Evolutionary conservation across 2,329 filamentous ascomycete genomes (phyloP), one percentile per base, ranked within the genome.

Genomic region (Trichoderma harzianum): DNA sequence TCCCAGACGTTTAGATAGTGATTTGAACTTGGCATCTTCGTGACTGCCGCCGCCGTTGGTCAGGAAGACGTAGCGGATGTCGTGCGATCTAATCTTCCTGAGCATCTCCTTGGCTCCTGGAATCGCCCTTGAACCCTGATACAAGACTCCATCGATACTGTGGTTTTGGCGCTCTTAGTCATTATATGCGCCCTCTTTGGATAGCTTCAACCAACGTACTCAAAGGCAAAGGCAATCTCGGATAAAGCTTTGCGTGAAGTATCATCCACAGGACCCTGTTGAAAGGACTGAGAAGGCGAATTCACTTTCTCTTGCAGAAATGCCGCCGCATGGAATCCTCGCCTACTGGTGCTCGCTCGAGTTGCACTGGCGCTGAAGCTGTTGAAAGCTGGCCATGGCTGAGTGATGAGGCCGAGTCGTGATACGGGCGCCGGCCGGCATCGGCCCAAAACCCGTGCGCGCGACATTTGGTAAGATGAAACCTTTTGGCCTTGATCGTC

Each of bases 41-140:
- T 90, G 89, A 78, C 92, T 94, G 72, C 96, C 96, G 55, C 96
- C 96, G 76, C 96, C 96, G 82, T 99, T 99, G 72, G 96, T 99
- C 74, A 99, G 86, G 39, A 99, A 89, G 77, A 99, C 95, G 83
- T 97, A 98, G 14, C 95, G 95, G 60, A 98, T 93, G 61, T 88
- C 86, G 78, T 94, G 87, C 61, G 87, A 83, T 76, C 94, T 90
- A 24, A 98, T 90, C 77, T 90, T 91, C 34, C 85, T 84, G 24
- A 99, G 87, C 16, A 94, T 88, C 77, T 93, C 87, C 1, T 89
- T 85, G 1, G 96, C 95, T 36, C 93, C 92, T 1, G 93, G 92
- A 61, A 98, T 90, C 3, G 93, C 90, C 74, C 91, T 89, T 5
- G 92, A 89, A 73, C 92, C 92, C 78, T 95, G 93, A 36, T 98